Evolutionary conservation across 441 rosid genomes (phyloP), one percentile per base, ranked within the genome.

Genomic region (Adansonia gregorii): DNA sequence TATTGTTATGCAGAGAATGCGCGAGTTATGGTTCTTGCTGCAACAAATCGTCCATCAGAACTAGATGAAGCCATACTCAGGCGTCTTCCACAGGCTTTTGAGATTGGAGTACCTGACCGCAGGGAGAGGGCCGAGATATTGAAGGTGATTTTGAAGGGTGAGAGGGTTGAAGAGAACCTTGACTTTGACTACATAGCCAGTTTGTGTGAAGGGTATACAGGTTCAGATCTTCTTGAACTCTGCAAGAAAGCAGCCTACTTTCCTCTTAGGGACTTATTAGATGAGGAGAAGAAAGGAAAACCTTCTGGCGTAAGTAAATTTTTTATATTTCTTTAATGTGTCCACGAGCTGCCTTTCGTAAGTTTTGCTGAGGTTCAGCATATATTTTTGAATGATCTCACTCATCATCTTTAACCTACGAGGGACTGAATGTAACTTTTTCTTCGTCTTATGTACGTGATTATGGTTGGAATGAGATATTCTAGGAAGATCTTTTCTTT

Each of bases 201-300:
- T 54, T 80, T 91, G 79, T 91, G 97, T 39, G 91, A 91, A 78
- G 97, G 97, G 49, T 94, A 82, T 79, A 90, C 95, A 0, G 98
- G 99, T 66, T 94, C 99, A 31, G 97, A 95, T 83, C 91, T 95
- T 72, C 93, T 92, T 64, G 98, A 94, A 64, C 93, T 91, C 45
- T 94, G 99, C 89, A 95, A 95, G 87, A 94, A 92, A 79, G 97
- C 98, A 0, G 98, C 98, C 27, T 95, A 92, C 87, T 92, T 89
- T 77, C 90, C 97, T 54, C 87, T 95, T 56, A 89, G 97, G 82
- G 98, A 94, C 65, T 81, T 94, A 60, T 70, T 95, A 74, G 94
- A 92, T 59, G 88, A 89, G 79, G 99, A 95, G 87, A 89, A 84
- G 81, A 89, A 84, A 20, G 99, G 99, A 64, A 90, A 78, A 79